phyloP scores from a whole-genome alignment of 495 filamentous ascomycete genomes.

The Penicillium bialowiezense region DNA sequence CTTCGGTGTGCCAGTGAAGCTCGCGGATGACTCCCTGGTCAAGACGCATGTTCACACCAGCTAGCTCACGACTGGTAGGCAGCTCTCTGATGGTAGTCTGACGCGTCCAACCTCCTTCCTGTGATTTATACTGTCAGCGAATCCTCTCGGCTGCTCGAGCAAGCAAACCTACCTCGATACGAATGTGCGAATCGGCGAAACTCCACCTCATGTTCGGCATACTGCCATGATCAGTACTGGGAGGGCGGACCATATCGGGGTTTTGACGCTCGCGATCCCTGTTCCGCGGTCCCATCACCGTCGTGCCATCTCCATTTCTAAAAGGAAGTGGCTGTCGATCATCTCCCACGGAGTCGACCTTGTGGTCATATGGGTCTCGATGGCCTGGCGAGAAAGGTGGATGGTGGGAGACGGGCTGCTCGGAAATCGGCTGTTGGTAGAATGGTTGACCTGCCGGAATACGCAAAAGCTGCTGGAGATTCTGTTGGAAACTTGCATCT shows the following conservation, averaged over 20 bases:
- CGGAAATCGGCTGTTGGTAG: neutral
- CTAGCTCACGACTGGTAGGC: conserved; percentile 56
- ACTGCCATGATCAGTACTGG: conserved; percentile 61
- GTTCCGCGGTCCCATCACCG: conserved; percentile 65
- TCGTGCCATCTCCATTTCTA: conserved; percentile 61
- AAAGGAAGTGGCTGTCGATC: conserved; percentile 60
- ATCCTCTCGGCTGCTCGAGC: neutral
- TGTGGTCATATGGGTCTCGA: conserved; percentile 46
- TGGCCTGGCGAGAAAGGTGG: conserved; percentile 38
- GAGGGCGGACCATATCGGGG: conserved; percentile 62
- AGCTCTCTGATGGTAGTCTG: conserved; percentile 64
- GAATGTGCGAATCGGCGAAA: conserved; percentile 64
- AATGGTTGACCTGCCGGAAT: conserved; percentile 4
- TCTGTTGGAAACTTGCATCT: neutral
- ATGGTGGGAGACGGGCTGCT: neutral
- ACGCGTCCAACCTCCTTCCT: conserved; percentile 68
- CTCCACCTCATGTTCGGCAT: conserved; percentile 65
- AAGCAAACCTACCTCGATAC: conserved; percentile 51
- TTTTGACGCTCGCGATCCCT: conserved; percentile 58
- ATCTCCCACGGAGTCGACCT: conserved; percentile 56
- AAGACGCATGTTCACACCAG: conserved; percentile 67
- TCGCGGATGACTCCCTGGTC: conserved; percentile 67
- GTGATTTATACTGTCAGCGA: neutral
- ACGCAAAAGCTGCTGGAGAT: conserved; percentile 10
- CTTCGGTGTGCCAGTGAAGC: conserved; percentile 71